phyloP scores from a whole-genome alignment of 805 yeast species.

The Candida parachauliodes region DNA sequence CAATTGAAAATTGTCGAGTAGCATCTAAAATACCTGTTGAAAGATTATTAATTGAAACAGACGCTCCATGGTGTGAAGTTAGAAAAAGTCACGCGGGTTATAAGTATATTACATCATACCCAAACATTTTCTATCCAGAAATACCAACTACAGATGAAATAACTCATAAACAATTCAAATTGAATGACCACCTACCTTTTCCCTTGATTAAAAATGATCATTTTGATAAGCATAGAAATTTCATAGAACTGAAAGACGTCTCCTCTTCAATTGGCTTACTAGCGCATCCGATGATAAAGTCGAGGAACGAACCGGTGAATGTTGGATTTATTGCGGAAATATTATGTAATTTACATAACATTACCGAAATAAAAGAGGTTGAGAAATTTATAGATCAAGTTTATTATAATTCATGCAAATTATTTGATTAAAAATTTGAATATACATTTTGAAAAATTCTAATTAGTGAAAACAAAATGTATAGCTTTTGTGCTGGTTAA shows the following conservation, averaged over 20 bases:
- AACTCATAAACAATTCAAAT: slow-evolving; percentile 22
- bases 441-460: too few species aligned
- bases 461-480: too few species aligned
- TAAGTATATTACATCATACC: slow-evolving; percentile 51
- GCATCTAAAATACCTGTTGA: slow-evolving; percentile 67
- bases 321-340: slow-evolving; percentile 73
- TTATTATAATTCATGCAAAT: slow-evolving; percentile 31
- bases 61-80: slow-evolving; percentile 98
- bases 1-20: slow-evolving; percentile 67
- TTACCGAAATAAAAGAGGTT: slow-evolving; percentile 24
- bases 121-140: slow-evolving; percentile 54
- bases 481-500: too few species aligned
- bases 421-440: slow-evolving; percentile 26
- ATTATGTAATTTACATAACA: slow-evolving; percentile 29
- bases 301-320: slow-evolving; percentile 90
- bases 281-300: slow-evolving; percentile 57
- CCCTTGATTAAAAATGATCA: slow-evolving; percentile 66
- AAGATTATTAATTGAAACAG: slow-evolving; percentile 81
- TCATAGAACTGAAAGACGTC: slow-evolving; percentile 11
- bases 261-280: slow-evolving; percentile 20
- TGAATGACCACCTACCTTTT: slow-evolving; percentile 56
- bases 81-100: slow-evolving; percentile 77
- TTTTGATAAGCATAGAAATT: slow-evolving; percentile 30
- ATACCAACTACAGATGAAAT: slow-evolving; percentile 10
- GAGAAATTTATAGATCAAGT: slow-evolving; percentile 32